A percentile compares a stretch with the other conserved stretches of the same genome.
These are phyloP conservation scores for Picochlorum costavermella DNA, from an alignment of 139 green algal species.

Conservation along the genomic window DNA sequence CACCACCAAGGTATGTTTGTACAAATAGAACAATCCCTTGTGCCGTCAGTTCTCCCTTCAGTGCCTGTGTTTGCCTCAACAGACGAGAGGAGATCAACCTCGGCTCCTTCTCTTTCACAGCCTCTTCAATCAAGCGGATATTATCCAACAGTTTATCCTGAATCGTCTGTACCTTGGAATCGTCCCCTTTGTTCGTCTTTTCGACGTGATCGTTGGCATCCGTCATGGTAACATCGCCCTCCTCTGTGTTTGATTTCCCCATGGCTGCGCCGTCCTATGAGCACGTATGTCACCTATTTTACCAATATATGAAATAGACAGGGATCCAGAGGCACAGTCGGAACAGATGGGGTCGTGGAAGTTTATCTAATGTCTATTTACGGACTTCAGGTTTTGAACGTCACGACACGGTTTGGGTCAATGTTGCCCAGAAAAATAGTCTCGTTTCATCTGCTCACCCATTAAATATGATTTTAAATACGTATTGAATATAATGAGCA, in stretches of 20 bases:
- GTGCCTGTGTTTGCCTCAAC: slow-evolving; percentile 58
- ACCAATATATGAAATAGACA: too few species aligned
- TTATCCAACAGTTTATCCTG: slow-evolving; percentile 20
- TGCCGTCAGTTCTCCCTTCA: slow-evolving; percentile 48
- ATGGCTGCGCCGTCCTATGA: too few species aligned
- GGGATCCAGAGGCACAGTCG: too few species aligned
- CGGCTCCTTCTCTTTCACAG: slow-evolving; percentile 76
- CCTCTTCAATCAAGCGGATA: slow-evolving; percentile 55
- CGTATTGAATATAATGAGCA: too few species aligned
- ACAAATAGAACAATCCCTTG: slow-evolving; percentile 48
- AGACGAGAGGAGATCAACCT: slow-evolving; percentile 55
- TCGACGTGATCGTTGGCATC: background rate
- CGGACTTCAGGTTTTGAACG: too few species aligned
- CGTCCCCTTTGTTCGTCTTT: slow-evolving; percentile 32
- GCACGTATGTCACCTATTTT: too few species aligned
- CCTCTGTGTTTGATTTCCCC: background rate
- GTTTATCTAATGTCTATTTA: too few species aligned
- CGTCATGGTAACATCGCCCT: background rate
- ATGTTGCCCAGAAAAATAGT: too few species aligned
- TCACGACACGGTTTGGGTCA: too few species aligned
- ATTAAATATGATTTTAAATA: too few species aligned
- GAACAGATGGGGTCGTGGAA: too few species aligned
- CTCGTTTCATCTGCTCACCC: too few species aligned
- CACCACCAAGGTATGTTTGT: slow-evolving; percentile 10
- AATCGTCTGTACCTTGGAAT: slow-evolving; percentile 14